phyloP scores from a whole-genome alignment of 139 green algal genomes.

The Chlorella sp. region DNA sequence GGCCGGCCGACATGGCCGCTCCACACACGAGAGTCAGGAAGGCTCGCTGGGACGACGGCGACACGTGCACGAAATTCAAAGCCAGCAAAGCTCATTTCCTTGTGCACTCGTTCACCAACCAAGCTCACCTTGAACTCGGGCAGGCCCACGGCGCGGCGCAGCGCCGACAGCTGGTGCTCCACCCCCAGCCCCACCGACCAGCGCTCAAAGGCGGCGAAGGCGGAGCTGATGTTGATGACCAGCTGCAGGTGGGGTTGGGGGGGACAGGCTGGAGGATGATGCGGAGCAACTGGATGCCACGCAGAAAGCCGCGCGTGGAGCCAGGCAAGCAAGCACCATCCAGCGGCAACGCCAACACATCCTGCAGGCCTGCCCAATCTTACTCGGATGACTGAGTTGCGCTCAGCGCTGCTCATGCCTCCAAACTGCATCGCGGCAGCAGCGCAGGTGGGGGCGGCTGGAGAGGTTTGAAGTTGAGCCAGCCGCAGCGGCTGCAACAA shows the following conservation, averaged over 20 bases:
- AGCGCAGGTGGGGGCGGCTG: too few species aligned
- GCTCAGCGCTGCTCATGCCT: conserved; percentile 40
- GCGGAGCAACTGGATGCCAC: not conserved
- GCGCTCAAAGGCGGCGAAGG: conserved; percentile 44
- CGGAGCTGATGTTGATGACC: conserved; percentile 52
- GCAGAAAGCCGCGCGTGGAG: not conserved
- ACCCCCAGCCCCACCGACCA: conserved; percentile 63
- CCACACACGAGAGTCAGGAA: too few species aligned
- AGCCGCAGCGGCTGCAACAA: too few species aligned
- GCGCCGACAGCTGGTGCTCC: conserved; percentile 53
- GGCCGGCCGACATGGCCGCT: too few species aligned
- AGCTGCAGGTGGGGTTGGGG: conserved; percentile 19
- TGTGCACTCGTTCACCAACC: too few species aligned
- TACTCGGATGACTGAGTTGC: conserved; percentile 61
- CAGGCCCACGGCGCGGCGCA: conserved; percentile 40
- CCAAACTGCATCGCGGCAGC: not conserved
- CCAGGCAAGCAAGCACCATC: not conserved
- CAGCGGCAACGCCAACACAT: too few species aligned
- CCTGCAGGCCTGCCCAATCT: not conserved
- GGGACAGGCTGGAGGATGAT: not conserved
- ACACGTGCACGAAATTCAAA: too few species aligned
- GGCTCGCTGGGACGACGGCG: too few species aligned
- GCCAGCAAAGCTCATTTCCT: too few species aligned
- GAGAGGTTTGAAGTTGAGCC: too few species aligned
- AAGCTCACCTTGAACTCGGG: not conserved